phyloP scores from a whole-genome alignment of 2,329 filamentous ascomycete species.

The Talaromyces sp. region DNA sequence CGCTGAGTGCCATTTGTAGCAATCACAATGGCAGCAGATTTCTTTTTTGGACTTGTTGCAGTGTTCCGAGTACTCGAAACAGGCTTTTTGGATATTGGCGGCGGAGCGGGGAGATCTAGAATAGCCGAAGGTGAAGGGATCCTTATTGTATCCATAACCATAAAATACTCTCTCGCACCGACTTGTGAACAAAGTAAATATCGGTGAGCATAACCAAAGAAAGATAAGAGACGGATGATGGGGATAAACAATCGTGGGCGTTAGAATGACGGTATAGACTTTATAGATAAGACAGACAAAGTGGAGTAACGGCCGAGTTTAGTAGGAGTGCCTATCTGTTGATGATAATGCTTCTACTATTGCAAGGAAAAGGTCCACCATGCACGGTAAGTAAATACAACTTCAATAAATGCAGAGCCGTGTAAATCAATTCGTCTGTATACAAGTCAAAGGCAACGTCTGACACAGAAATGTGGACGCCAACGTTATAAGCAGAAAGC shows the following conservation, averaged over 20 bases:
- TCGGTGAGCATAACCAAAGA: conserved; percentile 15
- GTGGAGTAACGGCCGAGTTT: not conserved
- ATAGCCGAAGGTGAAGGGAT: conserved; percentile 59
- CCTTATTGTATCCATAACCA: conserved; percentile 56
- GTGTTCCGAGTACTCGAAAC: conserved; percentile 23
- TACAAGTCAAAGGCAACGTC: not conserved
- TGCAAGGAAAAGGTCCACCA: not conserved
- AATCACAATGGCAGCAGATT: conserved; percentile 10
- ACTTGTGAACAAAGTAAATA: conserved; percentile 12
- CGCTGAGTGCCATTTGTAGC: conserved; percentile 38
- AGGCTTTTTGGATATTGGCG: conserved; percentile 24
- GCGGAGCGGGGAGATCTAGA: conserved; percentile 38
- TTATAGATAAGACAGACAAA: conserved; percentile 10
- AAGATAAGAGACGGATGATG: conserved; percentile 10
- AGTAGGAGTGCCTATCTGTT: not conserved
- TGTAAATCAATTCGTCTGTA: not conserved
- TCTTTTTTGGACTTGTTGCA: conserved; percentile 24
- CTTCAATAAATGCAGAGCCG: not conserved
- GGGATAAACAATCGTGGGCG: not conserved
- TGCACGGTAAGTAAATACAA: not conserved
- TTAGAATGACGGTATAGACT: conserved; percentile 10
- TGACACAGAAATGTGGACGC: conserved; percentile 8
- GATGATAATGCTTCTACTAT: not conserved
- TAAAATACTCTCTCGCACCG: conserved; percentile 8
- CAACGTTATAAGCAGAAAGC: conserved; percentile 10